Conservation (phyloP, 306 rosid species). For the Casuarina cunninghamiana region DNA sequence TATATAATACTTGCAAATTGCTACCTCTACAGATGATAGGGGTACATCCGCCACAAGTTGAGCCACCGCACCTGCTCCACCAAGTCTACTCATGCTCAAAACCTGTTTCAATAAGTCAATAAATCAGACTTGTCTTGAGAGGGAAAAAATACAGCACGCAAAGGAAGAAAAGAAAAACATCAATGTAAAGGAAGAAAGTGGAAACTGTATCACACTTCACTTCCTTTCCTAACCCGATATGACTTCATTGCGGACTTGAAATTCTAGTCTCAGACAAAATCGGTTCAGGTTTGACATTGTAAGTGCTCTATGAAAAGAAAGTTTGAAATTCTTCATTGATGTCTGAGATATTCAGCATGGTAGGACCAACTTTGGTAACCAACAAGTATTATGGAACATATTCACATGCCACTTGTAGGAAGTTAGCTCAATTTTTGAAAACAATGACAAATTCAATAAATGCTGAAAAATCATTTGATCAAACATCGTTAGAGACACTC, state of each 20-base stretch:
- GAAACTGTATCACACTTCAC: not conserved
- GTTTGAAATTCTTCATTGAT: conserved; percentile 17
- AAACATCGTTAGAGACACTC: not conserved
- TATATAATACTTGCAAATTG: not conserved
- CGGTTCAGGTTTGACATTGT: conserved; percentile 35
- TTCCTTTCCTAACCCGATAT: conserved; percentile 15
- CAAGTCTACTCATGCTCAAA: conserved; percentile 94
- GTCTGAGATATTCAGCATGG: conserved; percentile 22
- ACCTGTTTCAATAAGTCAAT: conserved; percentile 51
- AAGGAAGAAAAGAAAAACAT: not conserved
- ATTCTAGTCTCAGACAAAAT: conserved; percentile 24
- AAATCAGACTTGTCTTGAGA: not conserved
- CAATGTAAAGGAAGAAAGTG: conserved; percentile 9
- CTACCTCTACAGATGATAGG: conserved; percentile 63
- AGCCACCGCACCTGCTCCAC: conserved; percentile 98
- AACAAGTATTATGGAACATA: conserved; percentile 7
- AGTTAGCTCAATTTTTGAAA: conserved; percentile 25
- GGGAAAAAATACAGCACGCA: not conserved
- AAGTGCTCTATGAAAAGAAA: conserved; percentile 21
- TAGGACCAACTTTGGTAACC: conserved; percentile 26
- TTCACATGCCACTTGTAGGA: conserved; percentile 22
- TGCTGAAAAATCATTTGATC: not conserved
- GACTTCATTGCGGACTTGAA: conserved; percentile 20
- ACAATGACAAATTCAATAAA: conserved; percentile 15
- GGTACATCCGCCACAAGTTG: conserved; percentile 98